phyloP scores from a whole-genome alignment of 129 eudicot genomes.

The Arctium lappa region DNA sequence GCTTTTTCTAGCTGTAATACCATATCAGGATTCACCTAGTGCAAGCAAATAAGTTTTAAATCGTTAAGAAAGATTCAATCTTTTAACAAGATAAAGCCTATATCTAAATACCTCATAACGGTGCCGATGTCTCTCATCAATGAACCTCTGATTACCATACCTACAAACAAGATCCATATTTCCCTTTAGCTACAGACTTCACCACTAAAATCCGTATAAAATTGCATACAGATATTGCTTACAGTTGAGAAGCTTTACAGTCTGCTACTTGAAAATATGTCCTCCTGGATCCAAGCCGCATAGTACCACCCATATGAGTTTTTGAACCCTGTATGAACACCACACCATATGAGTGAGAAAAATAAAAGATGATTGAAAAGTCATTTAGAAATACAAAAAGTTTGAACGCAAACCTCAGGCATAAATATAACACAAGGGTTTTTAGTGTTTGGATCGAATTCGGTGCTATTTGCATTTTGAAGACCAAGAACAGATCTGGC shows the following conservation, averaged over 20 bases:
- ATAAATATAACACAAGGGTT: conserved; percentile 85
- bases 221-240: conserved; percentile 17
- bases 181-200: neutral
- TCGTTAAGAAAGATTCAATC: neutral
- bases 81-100: neutral
- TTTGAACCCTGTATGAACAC: conserved; percentile 59
- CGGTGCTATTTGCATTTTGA: conserved; percentile 81
- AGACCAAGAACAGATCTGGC: conserved; percentile 67
- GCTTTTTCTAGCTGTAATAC: conserved; percentile 71
- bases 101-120: conserved; percentile 70
- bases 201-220: neutral
- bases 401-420: conserved; percentile 63
- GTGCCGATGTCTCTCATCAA: conserved; percentile 92
- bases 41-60: neutral
- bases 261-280: conserved; percentile 54
- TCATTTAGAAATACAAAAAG: neutral
- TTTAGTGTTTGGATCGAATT: conserved; percentile 62
- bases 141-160: conserved; percentile 59
- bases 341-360: neutral
- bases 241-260: conserved; percentile 69
- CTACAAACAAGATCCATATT: conserved; percentile 31
- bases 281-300: conserved; percentile 96
- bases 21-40: conserved; percentile 81
- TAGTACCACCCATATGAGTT: conserved; percentile 96
- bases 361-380: neutral